Base-by-base conservation (phyloP, 805 yeast species). In the Pichia exigua region DNA sequence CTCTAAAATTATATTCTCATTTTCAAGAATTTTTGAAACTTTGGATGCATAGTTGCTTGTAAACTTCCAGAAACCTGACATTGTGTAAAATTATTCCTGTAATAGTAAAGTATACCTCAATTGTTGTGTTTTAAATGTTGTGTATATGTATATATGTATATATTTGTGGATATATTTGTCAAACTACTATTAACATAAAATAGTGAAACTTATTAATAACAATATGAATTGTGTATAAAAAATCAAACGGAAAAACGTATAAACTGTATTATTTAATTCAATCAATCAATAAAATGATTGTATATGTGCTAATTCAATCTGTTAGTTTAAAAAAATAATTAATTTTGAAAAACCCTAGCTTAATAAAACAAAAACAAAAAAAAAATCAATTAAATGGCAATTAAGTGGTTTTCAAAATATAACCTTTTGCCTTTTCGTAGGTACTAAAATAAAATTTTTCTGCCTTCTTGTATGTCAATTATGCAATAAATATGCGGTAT, bases 31-130 rank as follows among this genome's bases (percentile, higher is more conserved):
- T 41, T 70, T 75, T 52, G 82, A 78, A 48, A 82, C 75, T 48
- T 81, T 75, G 2, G 85, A 77, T 40, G 76, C 79, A 63, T 78
- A 81, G 57, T 77, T 83, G 61, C 76, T 80, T 15, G 70, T 65
- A 47, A 67, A 67, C 54, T 65, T 65, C 71, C 71, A 67, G 49
- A 67, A 67, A 44, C 71, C 70, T 10, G 71, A 65, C 71, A 67
- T 67, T 55, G 22, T 21, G 18, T 43, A 17, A 20, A n/a, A 9
- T 9, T 30, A 9, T 30, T 12, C 35, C 13, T 30, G 35, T 13
- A 13, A 30, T 30, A 30, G 35, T 30, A 30, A 30, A 30, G 35
- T 30, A 15, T 30, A 21, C 22, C 18, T 42, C 30, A 30, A 30
- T 30, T 30, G n/a, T 12, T 30, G n/a, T 30, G n/a, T 30, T 30